Evolutionary conservation across 768 basidiomycete genomes (phyloP), one percentile per base, ranked within the genome.

Genomic region (Xanthoconium stramineum): DNA sequence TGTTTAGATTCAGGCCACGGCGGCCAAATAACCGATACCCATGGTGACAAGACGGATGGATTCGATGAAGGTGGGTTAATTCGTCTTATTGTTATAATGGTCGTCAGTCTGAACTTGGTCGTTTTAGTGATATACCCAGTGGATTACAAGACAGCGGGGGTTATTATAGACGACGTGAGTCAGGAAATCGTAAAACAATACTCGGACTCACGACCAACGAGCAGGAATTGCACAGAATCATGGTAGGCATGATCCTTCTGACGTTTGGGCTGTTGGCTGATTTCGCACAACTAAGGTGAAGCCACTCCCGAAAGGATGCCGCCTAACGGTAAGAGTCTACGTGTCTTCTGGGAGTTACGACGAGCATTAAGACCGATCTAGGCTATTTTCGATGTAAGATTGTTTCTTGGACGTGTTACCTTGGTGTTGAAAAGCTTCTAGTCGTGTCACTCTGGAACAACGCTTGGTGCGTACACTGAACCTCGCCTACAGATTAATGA

Each of bases 1-100:
- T n/a, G 10, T 52, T 28, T 54, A 90, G 89, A 92, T 72, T 96
- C 94, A 1, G 96, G 95, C 0, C 95, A 98, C 64, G 96, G 97
- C n/a, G 96, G 94, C 11, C 94, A 95, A 66, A 85, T 87, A 3
- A 78, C 77, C 51, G 94, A 97, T 71, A 57, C 73, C 2, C 80
- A 91, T 61, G 90, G 89, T 4, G 91, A 92, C 61, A 87, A 95
- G 71, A 73, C 77, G 0, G 88, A 91, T 62, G 94, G 93, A 8
- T 81, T 75, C 52, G 91, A 94, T 59, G 91, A 94, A 78, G 83
- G 86, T 85, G 24, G 0, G 59, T 33, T n/a, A 12, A 15, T n/a
- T 14, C 37, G 11, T 46, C 44, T 24, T 19, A 14, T 3, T 36
- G 8, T 17, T 2, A 19, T 8, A 2, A 30, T 8, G 5, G 9